These are phyloP conservation scores for Diaporthe humulicola DNA, from an alignment of 2,329 filamentous ascomycete genomes.

Conservation along the genomic window DNA sequence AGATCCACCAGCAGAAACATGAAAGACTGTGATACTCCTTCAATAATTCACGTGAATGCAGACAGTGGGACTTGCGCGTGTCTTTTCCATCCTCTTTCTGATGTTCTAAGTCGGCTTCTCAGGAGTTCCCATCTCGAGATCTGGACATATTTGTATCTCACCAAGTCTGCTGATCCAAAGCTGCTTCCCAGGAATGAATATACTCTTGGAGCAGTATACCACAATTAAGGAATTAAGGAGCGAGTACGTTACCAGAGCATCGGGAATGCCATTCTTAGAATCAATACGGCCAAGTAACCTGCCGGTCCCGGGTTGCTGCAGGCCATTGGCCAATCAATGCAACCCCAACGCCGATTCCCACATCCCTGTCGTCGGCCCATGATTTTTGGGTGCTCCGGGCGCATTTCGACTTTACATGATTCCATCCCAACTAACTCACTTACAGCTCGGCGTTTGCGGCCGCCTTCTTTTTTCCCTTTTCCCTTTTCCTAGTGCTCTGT, in stretches of 20 bases:
- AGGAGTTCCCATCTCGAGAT: no score
- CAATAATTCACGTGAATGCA: no score
- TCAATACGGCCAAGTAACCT: background rate
- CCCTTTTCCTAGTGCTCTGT: background rate
- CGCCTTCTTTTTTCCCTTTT: background rate
- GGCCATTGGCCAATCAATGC: slow-evolving; percentile 26
- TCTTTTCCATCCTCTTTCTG: no score
- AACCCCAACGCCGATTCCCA: slow-evolving; percentile 6
- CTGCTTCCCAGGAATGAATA: no score
- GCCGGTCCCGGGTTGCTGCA: background rate
- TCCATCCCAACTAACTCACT: background rate
- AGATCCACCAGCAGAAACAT: no score
- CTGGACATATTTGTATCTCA: no score
- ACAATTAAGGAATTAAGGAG: no score
- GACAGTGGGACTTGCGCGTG: no score
- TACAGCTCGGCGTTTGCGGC: background rate
- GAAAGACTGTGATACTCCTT: no score
- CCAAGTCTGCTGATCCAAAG: no score
- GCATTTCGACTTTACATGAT: slow-evolving; percentile 30
- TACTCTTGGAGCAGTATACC: no score
- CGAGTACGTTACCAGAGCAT: background rate
- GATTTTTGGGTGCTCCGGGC: slow-evolving; percentile 33
- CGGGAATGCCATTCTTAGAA: background rate
- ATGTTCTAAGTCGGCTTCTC: no score
- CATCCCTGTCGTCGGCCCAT: slow-evolving; percentile 31